Evolutionary conservation across 805 yeast species (phyloP), one percentile per base, ranked within the genome.

Genomic region (Tetrapisispora fleetii): DNA sequence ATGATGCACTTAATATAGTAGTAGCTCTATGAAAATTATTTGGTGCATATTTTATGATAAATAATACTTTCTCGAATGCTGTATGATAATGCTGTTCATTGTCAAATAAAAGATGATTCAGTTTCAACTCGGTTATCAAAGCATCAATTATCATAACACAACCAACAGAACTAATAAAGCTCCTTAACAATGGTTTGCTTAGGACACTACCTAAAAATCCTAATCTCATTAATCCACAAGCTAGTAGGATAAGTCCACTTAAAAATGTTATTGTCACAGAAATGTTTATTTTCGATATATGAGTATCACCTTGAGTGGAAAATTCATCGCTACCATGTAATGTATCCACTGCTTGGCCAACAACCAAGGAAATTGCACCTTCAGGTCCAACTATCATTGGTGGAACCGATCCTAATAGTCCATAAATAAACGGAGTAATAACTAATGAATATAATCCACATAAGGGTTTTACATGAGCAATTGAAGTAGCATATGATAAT

Each of bases 301-400:
- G 68, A 13, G 57, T 68, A 10, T 14, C 14, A 18, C 17, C 37
- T n/a, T 41, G 37, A 3, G n/a, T 14, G 11, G 28, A 13, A 28
- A 11, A 6, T 10, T 18, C 17, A 51, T 69, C 67, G 54, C 69
- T 79, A 21, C 68, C 72, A 22, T 73, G 56, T 42, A 73, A 62
- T n/a, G 74, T 77, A 50, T 82, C 84, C 10, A 86, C 78, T 0
- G 83, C 79, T 56, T 84, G 91, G 1, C 96, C 96, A 24, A 85
- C 80, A 14, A 89, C 80, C 56, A 90, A 70, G 0, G 95, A 85
- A 9, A 87, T 80, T 0, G 95, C 90, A 18, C 91, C 90, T 63
- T 89, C 95, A 1, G 96, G 96, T 0, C 96, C 96, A 18, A 89
- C 95, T 37, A 88, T 80, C 83, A 89, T 79, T 50, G 82, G 83